A percentile compares a stretch with the other conserved stretches of the same genome.
These are phyloP conservation scores for Aspergillus cristatus DNA, from an alignment of 495 filamentous ascomycete genomes.

Conservation along the genomic window DNA sequence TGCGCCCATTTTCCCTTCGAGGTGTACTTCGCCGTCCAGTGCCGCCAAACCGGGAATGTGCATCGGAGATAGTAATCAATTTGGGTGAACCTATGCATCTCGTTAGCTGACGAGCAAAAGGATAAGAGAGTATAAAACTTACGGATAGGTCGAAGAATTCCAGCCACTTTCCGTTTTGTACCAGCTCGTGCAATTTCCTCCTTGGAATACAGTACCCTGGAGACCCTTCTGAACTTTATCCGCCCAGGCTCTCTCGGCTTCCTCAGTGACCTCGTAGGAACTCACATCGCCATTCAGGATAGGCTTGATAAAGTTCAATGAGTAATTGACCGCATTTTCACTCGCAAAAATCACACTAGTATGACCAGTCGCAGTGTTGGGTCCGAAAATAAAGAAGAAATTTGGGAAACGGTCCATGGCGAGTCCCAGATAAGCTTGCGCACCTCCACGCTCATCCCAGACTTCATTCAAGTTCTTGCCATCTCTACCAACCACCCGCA, in stretches of 20 bases:
- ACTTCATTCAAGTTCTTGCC: constrained; percentile 42
- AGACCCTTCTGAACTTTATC: constrained; percentile 41
- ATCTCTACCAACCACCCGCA: constrained; percentile 33
- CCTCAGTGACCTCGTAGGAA: constrained; percentile 38
- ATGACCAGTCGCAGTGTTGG: constrained; percentile 58
- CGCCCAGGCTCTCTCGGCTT: constrained; percentile 47
- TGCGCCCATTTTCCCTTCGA: constrained; percentile 29
- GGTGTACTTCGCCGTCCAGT: constrained; percentile 48
- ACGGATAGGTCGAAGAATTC: constrained; percentile 55
- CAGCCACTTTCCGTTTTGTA: constrained; percentile 47
- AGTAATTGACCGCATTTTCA: constrained; percentile 51
- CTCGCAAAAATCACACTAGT: constrained; percentile 49
- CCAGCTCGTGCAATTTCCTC: constrained; percentile 48
- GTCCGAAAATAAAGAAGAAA: constrained; percentile 59
- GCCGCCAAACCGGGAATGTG: constrained; percentile 46
- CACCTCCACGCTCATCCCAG: constrained; percentile 49
- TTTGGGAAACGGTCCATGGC: constrained; percentile 61
- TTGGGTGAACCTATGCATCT: constrained; percentile 36
- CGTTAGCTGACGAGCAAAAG: neutral
- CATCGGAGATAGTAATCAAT: constrained; percentile 39
- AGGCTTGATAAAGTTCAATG: constrained; percentile 31
- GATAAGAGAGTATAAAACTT: constrained; percentile 13
- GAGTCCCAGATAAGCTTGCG: constrained; percentile 55
- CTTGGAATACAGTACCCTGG: constrained; percentile 44
- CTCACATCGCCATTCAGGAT: constrained; percentile 31